Conservation (phyloP, 192 early-diverging fungal genomes). For the Spizellomyces punctatus region DNA sequence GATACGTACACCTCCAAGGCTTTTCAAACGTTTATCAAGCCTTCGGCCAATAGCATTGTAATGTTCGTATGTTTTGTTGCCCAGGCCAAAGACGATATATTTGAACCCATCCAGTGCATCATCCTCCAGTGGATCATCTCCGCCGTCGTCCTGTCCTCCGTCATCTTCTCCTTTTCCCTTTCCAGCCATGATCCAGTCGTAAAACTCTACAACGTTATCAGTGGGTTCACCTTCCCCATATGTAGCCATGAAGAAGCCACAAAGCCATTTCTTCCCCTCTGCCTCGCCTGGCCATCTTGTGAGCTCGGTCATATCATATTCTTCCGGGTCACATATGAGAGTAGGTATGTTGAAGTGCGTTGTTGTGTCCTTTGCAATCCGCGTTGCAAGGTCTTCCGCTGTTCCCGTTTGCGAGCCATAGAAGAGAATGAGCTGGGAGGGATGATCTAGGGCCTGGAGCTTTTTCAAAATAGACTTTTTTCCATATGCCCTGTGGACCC, state of each 20-base stretch:
- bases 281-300: slow-evolving; percentile 62
- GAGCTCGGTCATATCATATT: slow-evolving; percentile 88
- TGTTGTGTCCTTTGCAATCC: slow-evolving; percentile 83
- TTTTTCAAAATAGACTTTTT: slow-evolving; percentile 50
- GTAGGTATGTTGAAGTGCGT: slow-evolving; percentile 72
- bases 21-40: slow-evolving; percentile 66
- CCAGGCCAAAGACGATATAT: slow-evolving; percentile 82
- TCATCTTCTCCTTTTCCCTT: slow-evolving; percentile 70
- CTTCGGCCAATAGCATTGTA: slow-evolving; percentile 84
- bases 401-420: slow-evolving; percentile 99
- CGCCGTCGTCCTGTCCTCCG: slow-evolving; percentile 60
- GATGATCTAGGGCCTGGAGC: slow-evolving; percentile 25
- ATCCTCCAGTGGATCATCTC: slow-evolving; percentile 46
- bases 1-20: slow-evolving; percentile 75
- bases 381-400: slow-evolving; percentile 95
- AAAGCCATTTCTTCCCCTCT: slow-evolving; percentile 54
- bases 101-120: slow-evolving; percentile 54
- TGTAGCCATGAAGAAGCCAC: slow-evolving; percentile 93
- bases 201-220: slow-evolving; percentile 95
- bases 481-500: slow-evolving; percentile 10
- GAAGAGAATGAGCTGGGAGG: slow-evolving; percentile 75
- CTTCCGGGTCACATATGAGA: slow-evolving; percentile 85
- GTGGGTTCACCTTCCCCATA: slow-evolving; percentile 98
- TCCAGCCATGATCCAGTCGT: slow-evolving; percentile 79
- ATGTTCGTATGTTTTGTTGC: slow-evolving; percentile 88